phyloP scores from a whole-genome alignment of 2,329 filamentous ascomycete species.

The Colletotrichum sp. region DNA sequence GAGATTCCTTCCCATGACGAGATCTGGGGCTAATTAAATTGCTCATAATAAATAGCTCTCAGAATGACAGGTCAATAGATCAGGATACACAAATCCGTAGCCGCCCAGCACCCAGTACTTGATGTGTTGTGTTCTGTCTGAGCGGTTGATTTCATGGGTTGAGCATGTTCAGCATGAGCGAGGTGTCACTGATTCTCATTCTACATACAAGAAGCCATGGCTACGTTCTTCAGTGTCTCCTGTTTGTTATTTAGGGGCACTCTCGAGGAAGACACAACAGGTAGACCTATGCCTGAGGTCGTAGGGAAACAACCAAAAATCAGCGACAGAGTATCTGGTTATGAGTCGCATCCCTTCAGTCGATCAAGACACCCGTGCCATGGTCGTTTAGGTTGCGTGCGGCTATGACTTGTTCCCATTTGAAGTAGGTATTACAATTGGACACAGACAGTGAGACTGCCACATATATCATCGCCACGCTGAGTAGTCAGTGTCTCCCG shows the following conservation, averaged over 20 bases:
- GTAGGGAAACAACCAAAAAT: background rate
- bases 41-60: background rate
- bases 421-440: background rate
- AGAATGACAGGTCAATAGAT: background rate
- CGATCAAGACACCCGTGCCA: background rate
- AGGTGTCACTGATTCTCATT: background rate
- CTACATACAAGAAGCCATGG: too few relatives aligned
- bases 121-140: too few relatives aligned
- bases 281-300: too few relatives aligned
- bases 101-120: too few relatives aligned
- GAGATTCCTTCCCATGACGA: too few relatives aligned
- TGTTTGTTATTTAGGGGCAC: too few relatives aligned
- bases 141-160: background rate
- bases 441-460: background rate
- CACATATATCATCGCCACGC: background rate
- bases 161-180: background rate
- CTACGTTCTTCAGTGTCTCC: too few relatives aligned
- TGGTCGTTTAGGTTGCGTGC: background rate
- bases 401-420: background rate
- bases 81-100: background rate
- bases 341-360: background rate
- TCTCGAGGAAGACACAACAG: too few relatives aligned
- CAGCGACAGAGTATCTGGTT: background rate
- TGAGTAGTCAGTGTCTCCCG: background rate
- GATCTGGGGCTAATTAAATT: too few relatives aligned